Evolutionary conservation across 78 protist species (phyloP).

Genomic region (Isochrysis galbana): DNA sequence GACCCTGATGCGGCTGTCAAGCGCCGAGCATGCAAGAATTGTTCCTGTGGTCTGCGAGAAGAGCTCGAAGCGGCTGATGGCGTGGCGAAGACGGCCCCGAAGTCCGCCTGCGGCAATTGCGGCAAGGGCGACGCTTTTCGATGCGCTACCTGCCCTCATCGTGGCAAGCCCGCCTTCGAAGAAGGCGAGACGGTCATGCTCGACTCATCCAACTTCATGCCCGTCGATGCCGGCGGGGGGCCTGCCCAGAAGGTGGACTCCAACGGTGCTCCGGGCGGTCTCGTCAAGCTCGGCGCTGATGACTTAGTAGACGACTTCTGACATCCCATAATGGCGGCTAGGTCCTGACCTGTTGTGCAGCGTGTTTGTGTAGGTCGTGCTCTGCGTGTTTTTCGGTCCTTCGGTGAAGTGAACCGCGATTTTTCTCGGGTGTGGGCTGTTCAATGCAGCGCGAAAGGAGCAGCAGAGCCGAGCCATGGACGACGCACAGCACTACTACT

Average conservation of each 20-base stretch:
- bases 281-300: neutral
- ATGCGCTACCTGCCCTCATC: slow-evolving; percentile 37
- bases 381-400: no score
- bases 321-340: no score
- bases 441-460: no score
- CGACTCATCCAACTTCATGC: neutral
- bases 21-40: slow-evolving; percentile 13
- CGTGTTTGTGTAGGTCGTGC: no score
- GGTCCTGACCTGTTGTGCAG: no score
- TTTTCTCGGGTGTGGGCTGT: no score
- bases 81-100: neutral
- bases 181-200: neutral
- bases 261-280: neutral
- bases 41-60: neutral
- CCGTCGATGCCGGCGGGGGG: neutral
- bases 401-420: no score
- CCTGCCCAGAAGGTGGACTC: neutral
- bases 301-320: neutral
- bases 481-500: no score
- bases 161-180: slow-evolving; percentile 36
- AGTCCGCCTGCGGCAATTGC: slow-evolving; percentile 42
- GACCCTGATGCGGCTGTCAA: neutral
- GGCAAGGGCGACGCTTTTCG: slow-evolving; percentile 41
- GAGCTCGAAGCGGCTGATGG: neutral
- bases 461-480: no score